phyloP scores from a whole-genome alignment of 331 rosid genomes.

The Cucumis variabilis region DNA sequence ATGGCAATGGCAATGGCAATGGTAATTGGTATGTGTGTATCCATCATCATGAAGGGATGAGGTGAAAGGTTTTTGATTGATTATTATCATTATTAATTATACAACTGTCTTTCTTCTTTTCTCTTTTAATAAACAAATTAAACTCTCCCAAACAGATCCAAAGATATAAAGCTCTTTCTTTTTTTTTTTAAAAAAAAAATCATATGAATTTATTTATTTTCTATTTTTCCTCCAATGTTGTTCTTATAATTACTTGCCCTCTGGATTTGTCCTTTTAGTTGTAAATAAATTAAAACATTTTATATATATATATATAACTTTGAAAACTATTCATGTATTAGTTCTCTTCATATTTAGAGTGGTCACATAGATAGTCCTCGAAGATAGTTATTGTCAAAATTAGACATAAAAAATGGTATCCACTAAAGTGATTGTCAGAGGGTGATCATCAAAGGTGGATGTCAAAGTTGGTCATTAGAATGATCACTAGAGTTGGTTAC shows the following conservation, averaged over 20 bases:
- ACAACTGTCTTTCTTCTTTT: not conserved
- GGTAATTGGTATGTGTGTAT: not conserved
- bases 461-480: too few species aligned
- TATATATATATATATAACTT: too few species aligned
- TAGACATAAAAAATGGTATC: too few species aligned
- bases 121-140: not conserved
- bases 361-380: too few species aligned
- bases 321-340: too few species aligned
- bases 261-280: not conserved
- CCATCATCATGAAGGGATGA: not conserved
- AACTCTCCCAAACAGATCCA: not conserved
- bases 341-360: too few species aligned
- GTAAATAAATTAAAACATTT: not conserved
- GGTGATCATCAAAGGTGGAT: too few species aligned
- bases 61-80: not conserved
- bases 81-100: not conserved
- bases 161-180: not conserved
- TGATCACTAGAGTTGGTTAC: too few species aligned
- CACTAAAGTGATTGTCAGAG: too few species aligned
- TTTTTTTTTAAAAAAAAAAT: not conserved
- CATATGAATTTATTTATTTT: not conserved
- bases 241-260: conserved; percentile 2
- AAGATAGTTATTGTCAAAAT: too few species aligned
- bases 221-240: not conserved
- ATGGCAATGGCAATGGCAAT: not conserved